phyloP scores from a whole-genome alignment of 352 stramenopile species.

The Phytophthora pini region DNA sequence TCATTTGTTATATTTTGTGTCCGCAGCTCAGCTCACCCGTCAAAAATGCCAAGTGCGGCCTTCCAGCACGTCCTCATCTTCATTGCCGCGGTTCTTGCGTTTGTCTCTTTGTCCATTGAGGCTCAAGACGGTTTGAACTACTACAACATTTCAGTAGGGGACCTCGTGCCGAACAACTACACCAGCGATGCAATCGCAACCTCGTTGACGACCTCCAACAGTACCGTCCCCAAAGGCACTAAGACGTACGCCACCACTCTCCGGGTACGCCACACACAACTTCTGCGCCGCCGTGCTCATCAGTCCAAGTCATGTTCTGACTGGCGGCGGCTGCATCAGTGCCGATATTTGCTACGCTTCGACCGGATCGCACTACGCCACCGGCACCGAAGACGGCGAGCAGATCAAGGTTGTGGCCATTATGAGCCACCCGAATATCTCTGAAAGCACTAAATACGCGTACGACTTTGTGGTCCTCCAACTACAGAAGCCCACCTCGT shows the following conservation, averaged over 20 bases:
- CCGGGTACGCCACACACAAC: conserved; percentile 10
- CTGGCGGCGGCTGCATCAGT: not conserved
- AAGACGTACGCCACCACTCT: conserved; percentile 42
- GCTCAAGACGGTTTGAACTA: conserved; percentile 17
- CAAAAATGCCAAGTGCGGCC: too few species aligned
- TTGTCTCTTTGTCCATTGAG: not conserved
- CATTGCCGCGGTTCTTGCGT: not conserved
- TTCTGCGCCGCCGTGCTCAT: conserved; percentile 16
- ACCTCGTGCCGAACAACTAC: conserved; percentile 1
- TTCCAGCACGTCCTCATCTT: not conserved
- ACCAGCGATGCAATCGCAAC: too few species aligned
- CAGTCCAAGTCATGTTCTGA: conserved; percentile 11
- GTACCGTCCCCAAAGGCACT: conserved; percentile 30
- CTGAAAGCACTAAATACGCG: conserved; percentile 4
- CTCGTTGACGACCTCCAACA: conserved; percentile 2
- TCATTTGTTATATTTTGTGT: not conserved
- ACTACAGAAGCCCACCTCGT: conserved; percentile 29
- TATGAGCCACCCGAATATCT: conserved; percentile 12
- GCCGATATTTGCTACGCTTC: conserved; percentile 14
- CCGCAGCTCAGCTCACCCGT: too few species aligned
- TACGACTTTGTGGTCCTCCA: conserved; percentile 41
- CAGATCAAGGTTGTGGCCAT: conserved; percentile 23
- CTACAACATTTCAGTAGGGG: not conserved
- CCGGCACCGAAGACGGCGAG: conserved; percentile 21
- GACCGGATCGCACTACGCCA: conserved; percentile 22